These are phyloP conservation scores for Hordeum marinum DNA, from an alignment of 176 grass and related monocot genomes.

Conservation along the genomic window DNA sequence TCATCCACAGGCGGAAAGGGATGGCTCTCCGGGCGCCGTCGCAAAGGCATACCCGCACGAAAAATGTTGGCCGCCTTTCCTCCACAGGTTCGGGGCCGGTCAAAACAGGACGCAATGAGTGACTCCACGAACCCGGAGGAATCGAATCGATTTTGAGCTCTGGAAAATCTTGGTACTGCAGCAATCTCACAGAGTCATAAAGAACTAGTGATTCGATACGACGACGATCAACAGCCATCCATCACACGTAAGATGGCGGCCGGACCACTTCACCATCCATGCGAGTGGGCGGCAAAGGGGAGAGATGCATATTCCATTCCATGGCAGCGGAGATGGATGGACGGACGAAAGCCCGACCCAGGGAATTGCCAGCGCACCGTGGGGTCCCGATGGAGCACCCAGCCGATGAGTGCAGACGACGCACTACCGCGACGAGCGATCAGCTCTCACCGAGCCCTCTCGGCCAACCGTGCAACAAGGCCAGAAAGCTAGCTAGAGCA, in stretches of 20 bases:
- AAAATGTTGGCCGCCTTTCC: background rate
- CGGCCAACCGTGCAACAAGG: too few relatives aligned
- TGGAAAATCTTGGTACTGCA: background rate
- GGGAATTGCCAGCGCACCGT: too few relatives aligned
- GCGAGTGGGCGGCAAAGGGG: background rate
- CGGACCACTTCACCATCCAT: too few relatives aligned
- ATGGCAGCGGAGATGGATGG: background rate
- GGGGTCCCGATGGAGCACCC: background rate
- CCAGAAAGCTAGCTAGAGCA: background rate
- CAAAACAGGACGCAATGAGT: background rate
- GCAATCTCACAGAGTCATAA: background rate
- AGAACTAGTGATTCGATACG: background rate
- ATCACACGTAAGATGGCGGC: background rate
- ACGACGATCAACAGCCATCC: background rate
- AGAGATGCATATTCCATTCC: background rate
- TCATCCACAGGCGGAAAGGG: background rate
- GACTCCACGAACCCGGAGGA: background rate
- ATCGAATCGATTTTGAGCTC: background rate
- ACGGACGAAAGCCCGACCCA: conserved; percentile 15
- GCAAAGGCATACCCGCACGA: background rate
- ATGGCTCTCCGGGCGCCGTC: conserved; percentile 1
- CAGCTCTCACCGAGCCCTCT: too few relatives aligned
- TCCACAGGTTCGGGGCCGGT: background rate
- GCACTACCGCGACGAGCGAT: background rate
- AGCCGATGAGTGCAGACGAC: background rate